Base-by-base conservation (phyloP, 208 protist genomes). In the Angomonas ambiguus region DNA sequence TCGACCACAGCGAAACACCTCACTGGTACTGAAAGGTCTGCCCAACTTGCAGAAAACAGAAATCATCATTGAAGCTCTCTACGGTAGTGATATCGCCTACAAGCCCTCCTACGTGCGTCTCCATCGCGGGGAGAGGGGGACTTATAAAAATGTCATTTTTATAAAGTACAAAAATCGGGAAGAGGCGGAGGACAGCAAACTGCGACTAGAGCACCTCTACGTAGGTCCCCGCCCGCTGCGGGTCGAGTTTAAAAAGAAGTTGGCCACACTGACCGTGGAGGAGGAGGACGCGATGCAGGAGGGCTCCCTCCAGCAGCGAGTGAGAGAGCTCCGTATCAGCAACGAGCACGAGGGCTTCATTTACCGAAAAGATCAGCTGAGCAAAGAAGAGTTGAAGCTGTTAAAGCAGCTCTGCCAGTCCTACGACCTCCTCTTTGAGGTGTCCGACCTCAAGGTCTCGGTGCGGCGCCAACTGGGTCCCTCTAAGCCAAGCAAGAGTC, bases 131-230 rank as follows among this genome's bases (percentile, higher is more conserved):
- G 88, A 94, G 25, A 80, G 85, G 18, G 88, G 88, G 3, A 79
- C 87, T n/a, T 94, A 86, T 73, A 91, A 91, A 53, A 82, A 82
- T 30, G 83, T 94, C 13, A 63, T 91, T 34, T 94, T 91, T 69
- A 69, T 87, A 33, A 94, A 92, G 73, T 94, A 92, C 74, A 84
- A 95, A 22, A 84, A 80, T 58, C 98, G 98, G 71, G 95, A 97
- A 41, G 84, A 92, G 45, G 87, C 82, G 10, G 77, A 94, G 69
- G 93, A 99, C 35, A 85, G 83, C 48, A 98, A 98, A 69, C 61
- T 95, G 13, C 73, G 76, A 2, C 77, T 92, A 34, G 87, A 95
- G 73, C 74, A 84, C 32, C 67, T 91, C 41, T 61, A 73, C 49
- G 57, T 93, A 59, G 83, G 81, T 16, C 65, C 60, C 8, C 79